Base-by-base conservation (phyloP, 2,329 filamentous ascomycete genomes). In the Ambrosiella xylebori region DNA sequence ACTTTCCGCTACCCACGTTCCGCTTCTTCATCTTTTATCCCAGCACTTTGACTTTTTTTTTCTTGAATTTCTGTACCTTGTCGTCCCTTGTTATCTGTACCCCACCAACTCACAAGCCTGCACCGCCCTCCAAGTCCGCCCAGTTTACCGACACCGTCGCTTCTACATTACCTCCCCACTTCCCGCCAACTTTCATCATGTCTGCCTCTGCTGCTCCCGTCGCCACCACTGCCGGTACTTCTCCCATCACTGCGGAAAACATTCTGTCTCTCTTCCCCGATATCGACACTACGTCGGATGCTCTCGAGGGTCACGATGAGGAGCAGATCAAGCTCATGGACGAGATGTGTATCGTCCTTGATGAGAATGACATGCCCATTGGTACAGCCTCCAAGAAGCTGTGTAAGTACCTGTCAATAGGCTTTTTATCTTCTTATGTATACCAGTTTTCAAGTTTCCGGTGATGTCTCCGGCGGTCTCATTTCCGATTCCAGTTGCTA, bases 271-370 rank as follows among this genome's bases (percentile, higher is more conserved):
- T 97, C 54, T 97, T 97, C 71, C 88, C 89, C 57, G 89, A 96
- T 69, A 80, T 82, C 70, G 76, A 85, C 71, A 82, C 81, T 61
- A 80, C 76, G 67, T 83, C 84, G 62, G 77, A 80, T 56, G 88
- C 88, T 60, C 78, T 97, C 50, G 85, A 85, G 59, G 93, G 91
- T 56, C 94, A 97, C 74, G 90, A 97, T 74, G 91, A 87, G 70
- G 91, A 97, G 76, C 93, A 98, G 74, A 95, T 96, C 66, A 84
- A 91, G 55, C 74, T 98, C 66, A 98, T 98, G 93, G 91, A 98
- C 67, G 93, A 97, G 75, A 86, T 96, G 54, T 98, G 93, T 78
- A 97, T 98, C 69, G 93, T 98, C 15, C 75, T 94, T 52, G 91
- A 97, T 71, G 83, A 95, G 66, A 80, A 97, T 66, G 93, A 97